Evolutionary conservation across 345 rosid species (phyloP).

Genomic region (Anacardium occidentale): DNA sequence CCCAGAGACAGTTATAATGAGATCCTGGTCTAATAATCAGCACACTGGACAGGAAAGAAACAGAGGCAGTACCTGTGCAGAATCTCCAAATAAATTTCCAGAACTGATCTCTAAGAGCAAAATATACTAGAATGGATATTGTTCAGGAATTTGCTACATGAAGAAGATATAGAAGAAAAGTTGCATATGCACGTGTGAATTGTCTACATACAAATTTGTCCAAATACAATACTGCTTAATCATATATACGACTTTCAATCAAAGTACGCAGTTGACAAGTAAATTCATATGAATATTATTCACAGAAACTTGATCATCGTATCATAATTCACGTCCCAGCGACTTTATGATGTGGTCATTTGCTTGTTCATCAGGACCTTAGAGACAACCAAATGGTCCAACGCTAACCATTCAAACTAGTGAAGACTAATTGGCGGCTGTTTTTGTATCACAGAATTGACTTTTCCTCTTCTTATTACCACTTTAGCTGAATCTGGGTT

Average conservation of each 20-base stretch:
- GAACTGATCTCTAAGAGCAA: neutral
- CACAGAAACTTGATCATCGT: neutral
- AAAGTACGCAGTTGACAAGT: neutral
- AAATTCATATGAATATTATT: no score
- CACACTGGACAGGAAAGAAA: no score
- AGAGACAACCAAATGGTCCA: no score
- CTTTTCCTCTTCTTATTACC: neutral
- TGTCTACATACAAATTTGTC: neutral
- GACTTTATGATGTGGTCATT: neutral
- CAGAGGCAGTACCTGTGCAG: no score
- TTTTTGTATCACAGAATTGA: neutral
- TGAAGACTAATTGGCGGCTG: neutral
- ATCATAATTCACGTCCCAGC: neutral
- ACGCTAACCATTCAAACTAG: neutral
- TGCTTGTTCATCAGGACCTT: neutral
- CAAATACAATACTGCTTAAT: neutral
- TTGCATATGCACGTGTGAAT: neutral
- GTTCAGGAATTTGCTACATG: neutral
- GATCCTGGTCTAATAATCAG: no score
- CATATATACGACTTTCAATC: neutral
- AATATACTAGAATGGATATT: neutral
- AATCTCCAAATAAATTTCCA: no score
- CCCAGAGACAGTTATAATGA: no score
- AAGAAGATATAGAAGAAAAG: neutral
- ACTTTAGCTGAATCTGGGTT: neutral